Conservation (phyloP, 495 filamentous ascomycete species). For the Lasiosphaeria ovina region DNA sequence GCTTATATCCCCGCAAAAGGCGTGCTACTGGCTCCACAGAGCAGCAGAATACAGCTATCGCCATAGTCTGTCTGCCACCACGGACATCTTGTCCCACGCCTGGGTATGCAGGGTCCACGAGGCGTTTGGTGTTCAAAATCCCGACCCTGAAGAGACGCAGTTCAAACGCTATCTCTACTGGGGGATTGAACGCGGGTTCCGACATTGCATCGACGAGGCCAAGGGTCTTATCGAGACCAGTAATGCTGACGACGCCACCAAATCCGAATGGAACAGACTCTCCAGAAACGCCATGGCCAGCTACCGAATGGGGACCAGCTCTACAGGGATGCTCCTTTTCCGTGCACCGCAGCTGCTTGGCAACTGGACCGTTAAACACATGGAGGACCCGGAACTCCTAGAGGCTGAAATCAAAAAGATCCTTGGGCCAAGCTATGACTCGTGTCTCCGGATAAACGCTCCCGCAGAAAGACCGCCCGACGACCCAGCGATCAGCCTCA, state of each 20-base stretch:
- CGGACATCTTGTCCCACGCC: slow-evolving; percentile 11
- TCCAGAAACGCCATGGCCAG: not conserved
- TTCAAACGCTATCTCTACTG: not conserved
- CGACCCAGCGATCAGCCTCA: not conserved
- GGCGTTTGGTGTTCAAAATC: slow-evolving; percentile 8
- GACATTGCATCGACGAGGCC: slow-evolving; percentile 8
- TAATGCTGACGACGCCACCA: not conserved
- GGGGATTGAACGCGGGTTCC: slow-evolving; percentile 8
- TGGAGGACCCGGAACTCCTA: slow-evolving; percentile 1
- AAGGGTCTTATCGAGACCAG: slow-evolving; percentile 3
- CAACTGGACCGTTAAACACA: slow-evolving; percentile 12
- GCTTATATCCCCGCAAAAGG: not conserved
- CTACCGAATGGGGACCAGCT: slow-evolving; percentile 4
- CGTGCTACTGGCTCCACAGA: slow-evolving; percentile 12
- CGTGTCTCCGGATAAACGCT: not conserved
- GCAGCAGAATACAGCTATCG: slow-evolving; percentile 4
- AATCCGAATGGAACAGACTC: slow-evolving; percentile 1
- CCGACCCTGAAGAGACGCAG: slow-evolving; percentile 10
- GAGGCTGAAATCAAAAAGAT: slow-evolving; percentile 12
- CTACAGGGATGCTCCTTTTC: slow-evolving; percentile 18
- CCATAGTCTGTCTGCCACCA: not conserved
- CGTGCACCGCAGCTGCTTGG: slow-evolving; percentile 8
- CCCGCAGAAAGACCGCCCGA: not conserved
- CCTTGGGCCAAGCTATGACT: slow-evolving; percentile 7
- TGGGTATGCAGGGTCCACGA: slow-evolving; percentile 13